Conservation (phyloP, 106 monocot species). For the Agapanthus africanus region DNA sequence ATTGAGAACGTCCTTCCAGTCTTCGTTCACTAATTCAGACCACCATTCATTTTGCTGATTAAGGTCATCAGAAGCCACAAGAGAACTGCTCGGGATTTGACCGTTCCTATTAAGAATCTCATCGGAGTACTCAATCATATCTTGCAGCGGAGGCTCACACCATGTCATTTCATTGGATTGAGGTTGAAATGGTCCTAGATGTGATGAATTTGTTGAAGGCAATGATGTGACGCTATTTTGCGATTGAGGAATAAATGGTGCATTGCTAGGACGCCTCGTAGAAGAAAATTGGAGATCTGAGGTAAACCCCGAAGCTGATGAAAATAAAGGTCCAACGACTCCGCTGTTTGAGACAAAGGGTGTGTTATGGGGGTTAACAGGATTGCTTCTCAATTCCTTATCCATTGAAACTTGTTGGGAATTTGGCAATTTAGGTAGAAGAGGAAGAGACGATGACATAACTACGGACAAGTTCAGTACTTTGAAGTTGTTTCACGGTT, state of each 20-base stretch:
- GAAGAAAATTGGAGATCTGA: constrained; percentile 52
- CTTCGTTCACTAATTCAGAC: constrained; percentile 16
- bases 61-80: constrained; percentile 24
- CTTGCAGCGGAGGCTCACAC: constrained; percentile 20
- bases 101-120: constrained; percentile 3
- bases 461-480: constrained; percentile 8
- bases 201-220: constrained; percentile 11
- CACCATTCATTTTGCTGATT: constrained; percentile 41
- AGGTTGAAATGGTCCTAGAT: constrained; percentile 31
- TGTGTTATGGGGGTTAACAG: constrained; percentile 18
- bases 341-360: constrained; percentile 39
- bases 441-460: constrained; percentile 42
- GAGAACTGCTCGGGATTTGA: constrained; percentile 10
- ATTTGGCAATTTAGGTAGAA: constrained; percentile 30
- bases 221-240: constrained; percentile 12
- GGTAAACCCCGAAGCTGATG: constrained; percentile 38
- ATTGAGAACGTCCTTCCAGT: constrained; percentile 35
- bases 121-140: constrained; percentile 21
- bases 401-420: constrained; percentile 40
- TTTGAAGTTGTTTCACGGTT: constrained; percentile 18
- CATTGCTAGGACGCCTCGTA: constrained; percentile 3
- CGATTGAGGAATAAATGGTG: constrained; percentile 18
- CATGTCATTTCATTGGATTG: constrained; percentile 21
- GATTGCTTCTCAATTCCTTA: constrained; percentile 29
- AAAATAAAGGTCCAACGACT: constrained; percentile 35